Evolutionary conservation across 2,329 filamentous ascomycete genomes (phyloP), one percentile per base, ranked within the genome.

Genomic region (Aureobasidium sp.): DNA sequence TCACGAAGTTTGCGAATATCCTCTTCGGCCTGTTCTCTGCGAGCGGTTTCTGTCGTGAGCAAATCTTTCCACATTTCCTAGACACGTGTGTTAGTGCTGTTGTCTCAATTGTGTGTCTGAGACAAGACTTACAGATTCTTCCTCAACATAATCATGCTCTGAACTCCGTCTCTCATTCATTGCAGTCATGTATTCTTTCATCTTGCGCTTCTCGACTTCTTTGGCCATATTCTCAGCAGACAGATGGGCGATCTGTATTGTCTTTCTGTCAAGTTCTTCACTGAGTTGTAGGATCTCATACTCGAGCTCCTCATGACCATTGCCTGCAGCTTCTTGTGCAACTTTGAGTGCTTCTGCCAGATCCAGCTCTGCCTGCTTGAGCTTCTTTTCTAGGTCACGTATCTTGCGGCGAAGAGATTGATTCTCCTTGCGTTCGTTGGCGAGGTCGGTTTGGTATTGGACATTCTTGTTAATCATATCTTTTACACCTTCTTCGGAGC

Each of bases 391-490:
- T 54, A 98, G 81, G 72, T 98, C 94, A 73, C 95, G 93, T 66
- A 97, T 87, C 70, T 92, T 91, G 68, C 92, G 90, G 27, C 94
- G 90, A 65, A 98, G 79, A 25, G 90, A 85, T 77, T 97, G 96
- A 76, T 94, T 96, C 74, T 99, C 96, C 69, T 97, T 93, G 78
- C 97, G 94, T 66, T 96, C 86, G 42, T 96, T 93, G 4, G 95
- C 90, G 51, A 98, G 88, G 67, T 93, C 93, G 0, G 95, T 97
- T 79, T 97, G 96, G 56, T 98, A 87, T 76, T 98, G 94, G 6
- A 98, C 95, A 73, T 98, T 99, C 79, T 98, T 95, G 51, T 94
- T 94, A 72, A 98, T 97, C 91, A 98, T 97, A 77, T 98, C 95
- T 80, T 97, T 97, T 77, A 99, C 91, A 69, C 95, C 94, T 80